Evolutionary conservation across 352 stramenopile species (phyloP).

Genomic region (Thraustochytrium striatum): DNA sequence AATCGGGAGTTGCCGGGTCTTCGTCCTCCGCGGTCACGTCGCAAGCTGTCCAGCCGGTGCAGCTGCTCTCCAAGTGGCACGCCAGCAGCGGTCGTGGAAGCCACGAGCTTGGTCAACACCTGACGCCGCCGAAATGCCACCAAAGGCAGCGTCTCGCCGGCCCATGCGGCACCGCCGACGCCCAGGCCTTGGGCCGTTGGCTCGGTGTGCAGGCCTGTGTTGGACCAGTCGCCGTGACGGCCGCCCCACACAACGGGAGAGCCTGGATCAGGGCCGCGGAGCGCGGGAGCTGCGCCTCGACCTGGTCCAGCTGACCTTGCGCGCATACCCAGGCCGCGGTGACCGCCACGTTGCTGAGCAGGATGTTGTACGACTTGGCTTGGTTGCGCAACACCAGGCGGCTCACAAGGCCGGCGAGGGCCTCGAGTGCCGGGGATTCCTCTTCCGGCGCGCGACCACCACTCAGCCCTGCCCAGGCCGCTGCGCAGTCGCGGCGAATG

Average conservation of each 20-base stretch:
- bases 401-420: conserved; percentile 6
- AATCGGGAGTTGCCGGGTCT: neutral
- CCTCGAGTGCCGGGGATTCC: neutral
- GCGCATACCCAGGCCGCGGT: neutral
- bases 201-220: neutral
- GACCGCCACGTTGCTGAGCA: neutral
- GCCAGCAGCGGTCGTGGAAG: conserved; percentile 25
- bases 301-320: neutral
- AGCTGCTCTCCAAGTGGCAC: neutral
- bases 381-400: neutral
- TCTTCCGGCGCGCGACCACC: neutral
- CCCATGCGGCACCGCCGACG: conserved; percentile 20
- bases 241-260: conserved; percentile 17
- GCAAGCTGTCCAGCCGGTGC: neutral
- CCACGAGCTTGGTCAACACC: neutral
- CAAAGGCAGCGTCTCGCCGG: neutral
- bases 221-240: conserved; percentile 15
- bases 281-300: neutral
- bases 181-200: neutral
- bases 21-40: neutral
- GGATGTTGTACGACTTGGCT: neutral
- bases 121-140: neutral
- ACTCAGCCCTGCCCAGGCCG: neutral
- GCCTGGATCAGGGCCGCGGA: too few relatives aligned
- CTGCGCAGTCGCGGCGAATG: conserved; percentile 13